Evolutionary conservation across 2,329 filamentous ascomycete genomes (phyloP).

Genomic region (Aureobasidium sp.): DNA sequence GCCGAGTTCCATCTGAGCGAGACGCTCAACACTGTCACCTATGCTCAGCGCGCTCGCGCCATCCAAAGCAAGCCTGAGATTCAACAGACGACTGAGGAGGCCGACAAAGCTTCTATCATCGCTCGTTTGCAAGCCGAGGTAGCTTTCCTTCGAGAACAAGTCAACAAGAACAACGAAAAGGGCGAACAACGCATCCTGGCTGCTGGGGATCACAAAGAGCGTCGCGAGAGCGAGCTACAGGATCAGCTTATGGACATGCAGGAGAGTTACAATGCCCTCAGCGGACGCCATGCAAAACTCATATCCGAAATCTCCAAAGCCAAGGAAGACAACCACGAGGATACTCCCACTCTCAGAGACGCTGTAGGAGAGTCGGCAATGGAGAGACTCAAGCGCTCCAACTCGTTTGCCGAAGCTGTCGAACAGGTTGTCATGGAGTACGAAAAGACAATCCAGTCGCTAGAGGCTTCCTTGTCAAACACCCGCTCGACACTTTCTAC

Average conservation of each 20-base stretch:
- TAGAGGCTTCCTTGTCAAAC: conserved; percentile 84
- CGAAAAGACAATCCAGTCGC: conserved; percentile 92
- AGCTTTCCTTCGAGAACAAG: conserved; percentile 85
- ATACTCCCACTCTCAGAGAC: conserved; percentile 52
- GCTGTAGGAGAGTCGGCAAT: conserved; percentile 69
- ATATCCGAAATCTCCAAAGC: conserved; percentile 89
- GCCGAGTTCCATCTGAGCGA: conserved; percentile 96
- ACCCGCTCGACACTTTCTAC: conserved; percentile 75
- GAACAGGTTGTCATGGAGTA: conserved; percentile 96
- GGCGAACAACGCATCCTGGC: conserved; percentile 42
- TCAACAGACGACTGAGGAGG: conserved; percentile 79
- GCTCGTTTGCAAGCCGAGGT: conserved; percentile 91
- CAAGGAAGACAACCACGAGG: conserved; percentile 51
- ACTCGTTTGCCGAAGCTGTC: conserved; percentile 90
- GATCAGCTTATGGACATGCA: conserved; percentile 88
- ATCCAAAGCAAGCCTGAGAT: conserved; percentile 98
- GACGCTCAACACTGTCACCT: conserved; percentile 91
- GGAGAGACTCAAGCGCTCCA: conserved; percentile 85
- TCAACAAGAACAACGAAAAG: conserved; percentile 68
- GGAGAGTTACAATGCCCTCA: conserved; percentile 88
- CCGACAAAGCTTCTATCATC: conserved; percentile 88
- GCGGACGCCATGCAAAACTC: conserved; percentile 87
- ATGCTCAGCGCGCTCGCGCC: conserved; percentile 87
- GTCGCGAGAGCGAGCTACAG: conserved; percentile 77
- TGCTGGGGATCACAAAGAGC: conserved; percentile 24